Evolutionary conservation across 345 rosid genomes (phyloP), one percentile per base, ranked within the genome.

Genomic region (Lumnitzera littorea): DNA sequence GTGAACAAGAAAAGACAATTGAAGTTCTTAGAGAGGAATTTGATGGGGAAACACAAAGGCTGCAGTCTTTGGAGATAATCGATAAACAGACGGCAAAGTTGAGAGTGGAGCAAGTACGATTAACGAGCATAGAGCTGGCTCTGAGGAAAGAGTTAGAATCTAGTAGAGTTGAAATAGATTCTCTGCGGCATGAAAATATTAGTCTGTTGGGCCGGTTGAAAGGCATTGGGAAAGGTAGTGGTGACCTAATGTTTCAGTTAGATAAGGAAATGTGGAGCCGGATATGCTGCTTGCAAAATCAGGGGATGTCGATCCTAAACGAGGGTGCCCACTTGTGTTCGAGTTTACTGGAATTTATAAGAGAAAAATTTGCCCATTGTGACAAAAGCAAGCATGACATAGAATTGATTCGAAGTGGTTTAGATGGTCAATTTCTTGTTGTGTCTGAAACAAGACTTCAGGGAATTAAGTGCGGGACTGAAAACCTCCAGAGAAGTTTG

Each of bases 141-240:
- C 74, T 91, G 60, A 84, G 97, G 76, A 85, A 70, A 75, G 95
- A 88, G 73, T 47, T 79, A 15, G 95, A 88, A 78, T 73, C 83
- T 63, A 61, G 15, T 59, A 86, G 76, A 63, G 68, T 76, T 31
- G 97, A 95, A 72, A 67, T 78, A 60, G 89, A 85, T 58, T 82
- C 86, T 66, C 97, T 95, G 69, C 84, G 92, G 60, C 83, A 75
- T 53, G 99, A 95, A 76, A 91, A 95, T 72, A 80, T 95, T n/a
- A 70, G 56, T 75, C 73, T 95, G 52, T 67, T 88, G 73, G 81
- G 82, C 59, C 89, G 96, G 57, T 67, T 95, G 54, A 95, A 91
- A 67, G 86, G 81, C 51, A 74, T 67, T 46, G 74, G 80, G 12
- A 71, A 84, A 55, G 89, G 83, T 54, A 63, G 51, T 52, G 82